phyloP scores from a whole-genome alignment of 805 yeast genomes.

The Candida anglica region DNA sequence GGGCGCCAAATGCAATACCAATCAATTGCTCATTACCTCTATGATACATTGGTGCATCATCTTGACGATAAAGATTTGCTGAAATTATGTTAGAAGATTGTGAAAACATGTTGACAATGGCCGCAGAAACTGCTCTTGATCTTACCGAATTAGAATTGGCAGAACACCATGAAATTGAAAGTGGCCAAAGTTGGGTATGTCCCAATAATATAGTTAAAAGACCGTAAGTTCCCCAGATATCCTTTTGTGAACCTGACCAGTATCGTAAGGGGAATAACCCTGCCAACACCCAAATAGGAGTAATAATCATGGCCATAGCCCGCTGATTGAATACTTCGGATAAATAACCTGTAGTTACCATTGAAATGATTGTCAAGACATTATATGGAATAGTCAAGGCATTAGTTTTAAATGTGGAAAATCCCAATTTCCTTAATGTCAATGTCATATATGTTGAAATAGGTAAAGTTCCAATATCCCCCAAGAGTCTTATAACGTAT shows the following conservation, averaged over 20 bases:
- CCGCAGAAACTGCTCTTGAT: conserved; percentile 62
- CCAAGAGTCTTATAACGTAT: conserved; percentile 18
- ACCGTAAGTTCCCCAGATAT: conserved; percentile 41
- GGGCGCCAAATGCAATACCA: conserved; percentile 27
- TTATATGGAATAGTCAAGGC: conserved; percentile 49
- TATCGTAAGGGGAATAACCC: conserved; percentile 24
- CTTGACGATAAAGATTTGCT: conserved; percentile 51
- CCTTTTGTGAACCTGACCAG: conserved; percentile 37
- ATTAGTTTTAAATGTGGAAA: conserved; percentile 47
- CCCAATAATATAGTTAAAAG: conserved; percentile 37
- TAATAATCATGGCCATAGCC: conserved; percentile 14
- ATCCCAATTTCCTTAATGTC: conserved; percentile 34
- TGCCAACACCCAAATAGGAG: conserved; percentile 16
- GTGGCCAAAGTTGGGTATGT: conserved; percentile 49
- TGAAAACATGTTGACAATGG: conserved; percentile 60
- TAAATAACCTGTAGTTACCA: conserved; percentile 17
- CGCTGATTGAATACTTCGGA: conserved; percentile 20
- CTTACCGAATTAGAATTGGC: conserved; percentile 59
- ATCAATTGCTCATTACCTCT: conserved; percentile 50
- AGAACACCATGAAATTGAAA: conserved; percentile 59
- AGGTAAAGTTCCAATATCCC: conserved; percentile 13
- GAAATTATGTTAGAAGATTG: conserved; percentile 55
- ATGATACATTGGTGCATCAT: conserved; percentile 58
- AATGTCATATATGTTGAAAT: conserved; percentile 7
- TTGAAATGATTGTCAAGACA: conserved; percentile 19